Evolutionary conservation across 169 alveolate genomes (phyloP).

Genomic region (Hepatocystis sp.): DNA sequence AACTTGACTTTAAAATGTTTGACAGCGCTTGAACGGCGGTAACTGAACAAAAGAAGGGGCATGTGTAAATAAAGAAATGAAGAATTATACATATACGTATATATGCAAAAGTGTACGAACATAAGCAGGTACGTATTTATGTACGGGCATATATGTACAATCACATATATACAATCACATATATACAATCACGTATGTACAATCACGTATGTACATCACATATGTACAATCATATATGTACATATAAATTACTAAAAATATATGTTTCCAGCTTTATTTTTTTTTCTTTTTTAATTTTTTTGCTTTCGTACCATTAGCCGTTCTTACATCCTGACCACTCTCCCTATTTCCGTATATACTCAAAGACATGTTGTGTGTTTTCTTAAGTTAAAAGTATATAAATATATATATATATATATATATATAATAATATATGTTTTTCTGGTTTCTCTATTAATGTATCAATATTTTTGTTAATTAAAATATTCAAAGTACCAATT

Average conservation of each 20-base stretch:
- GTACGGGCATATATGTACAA: too few species aligned
- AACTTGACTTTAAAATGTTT: slow-evolving; percentile 96
- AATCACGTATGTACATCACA: neutral
- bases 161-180: neutral
- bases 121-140: too few species aligned
- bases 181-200: neutral
- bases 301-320: slow-evolving; percentile 80
- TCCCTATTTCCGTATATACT: slow-evolving; percentile 85
- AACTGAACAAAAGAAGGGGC: too few species aligned
- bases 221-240: neutral
- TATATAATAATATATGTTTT: too few species aligned
- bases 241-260: neutral
- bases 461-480: too few species aligned
- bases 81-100: too few species aligned
- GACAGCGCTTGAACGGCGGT: slow-evolving; percentile 98
- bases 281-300: neutral
- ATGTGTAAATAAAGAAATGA: too few species aligned
- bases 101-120: too few species aligned
- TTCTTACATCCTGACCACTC: slow-evolving; percentile 85
- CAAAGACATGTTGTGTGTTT: slow-evolving; percentile 82
- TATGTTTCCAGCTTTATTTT: neutral
- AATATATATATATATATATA: too few species aligned
- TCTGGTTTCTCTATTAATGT: too few species aligned
- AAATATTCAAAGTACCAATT: too few species aligned
- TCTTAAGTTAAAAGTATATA: too few species aligned